These are phyloP conservation scores for Sherardia arvensis DNA, from an alignment of 257 asterid species.

Conservation along the genomic window DNA sequence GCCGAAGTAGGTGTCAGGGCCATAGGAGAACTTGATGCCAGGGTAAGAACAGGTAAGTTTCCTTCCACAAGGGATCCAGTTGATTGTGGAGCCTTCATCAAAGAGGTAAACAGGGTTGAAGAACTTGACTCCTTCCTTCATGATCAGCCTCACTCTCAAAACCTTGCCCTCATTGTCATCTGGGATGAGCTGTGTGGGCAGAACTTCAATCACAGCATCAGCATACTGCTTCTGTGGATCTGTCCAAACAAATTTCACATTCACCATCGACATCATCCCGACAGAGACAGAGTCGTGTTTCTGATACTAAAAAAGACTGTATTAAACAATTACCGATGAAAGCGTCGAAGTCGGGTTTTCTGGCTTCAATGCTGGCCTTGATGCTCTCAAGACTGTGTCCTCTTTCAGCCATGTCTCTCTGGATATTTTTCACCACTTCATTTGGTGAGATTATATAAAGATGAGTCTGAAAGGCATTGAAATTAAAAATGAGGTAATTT, in stretches of 20 bases:
- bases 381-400: slow-evolving; percentile 99
- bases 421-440: slow-evolving; percentile 20
- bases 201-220: slow-evolving; percentile 82
- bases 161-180: slow-evolving; percentile 91
- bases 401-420: slow-evolving; percentile 99
- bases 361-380: slow-evolving; percentile 91
- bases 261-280: too few species aligned
- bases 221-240: slow-evolving; percentile 96
- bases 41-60: slow-evolving; percentile 96
- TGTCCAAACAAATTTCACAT: slow-evolving; percentile 26
- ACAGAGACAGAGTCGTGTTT: neutral
- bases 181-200: slow-evolving; percentile 89
- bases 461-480: neutral
- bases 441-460: neutral
- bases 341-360: slow-evolving; percentile 94
- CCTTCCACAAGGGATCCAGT: slow-evolving; percentile 99
- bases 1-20: slow-evolving; percentile 79
- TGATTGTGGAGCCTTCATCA: slow-evolving; percentile 90
- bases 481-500: neutral
- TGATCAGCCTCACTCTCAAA: slow-evolving; percentile 78
- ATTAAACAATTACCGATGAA: slow-evolving; percentile 52
- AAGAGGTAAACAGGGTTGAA: slow-evolving; percentile 87
- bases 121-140: slow-evolving; percentile 80
- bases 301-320: neutral
- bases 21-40: slow-evolving; percentile 85